Base-by-base conservation (phyloP, 306 rosid genomes). In the Delonix regia region DNA sequence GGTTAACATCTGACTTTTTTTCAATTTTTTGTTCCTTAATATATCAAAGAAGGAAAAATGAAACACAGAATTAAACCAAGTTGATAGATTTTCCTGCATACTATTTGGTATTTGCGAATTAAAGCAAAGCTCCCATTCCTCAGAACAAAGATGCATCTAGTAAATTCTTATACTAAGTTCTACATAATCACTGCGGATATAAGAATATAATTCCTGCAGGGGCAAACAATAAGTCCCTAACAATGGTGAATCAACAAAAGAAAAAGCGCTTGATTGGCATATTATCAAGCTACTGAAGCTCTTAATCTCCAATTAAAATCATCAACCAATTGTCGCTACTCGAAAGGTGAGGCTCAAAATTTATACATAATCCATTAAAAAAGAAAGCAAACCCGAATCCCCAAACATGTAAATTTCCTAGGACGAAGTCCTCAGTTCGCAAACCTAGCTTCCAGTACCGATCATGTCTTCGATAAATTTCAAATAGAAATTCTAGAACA, bases 251-350 rank as follows among this genome's bases (percentile, higher is more conserved):
- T 4, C 6, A 60, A 47, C 38, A 61, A 5, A 49, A n/a, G n/a
- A n/a, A n/a, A 19, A 76, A 51, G 8, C 7, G 15, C 24, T 49
- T 69, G 22, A 74, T 24, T 69, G 41, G 11, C 41, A 59, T 42
- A 69, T 51, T 21, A 70, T 48, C 53, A 21, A 15, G 71, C 67
- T 73, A 80, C 16, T 27, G n/a, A 7, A 59, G n/a, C 63, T 12
- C 16, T 15, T 60, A 15, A 28, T 60, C 66, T 60, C 39, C 66
- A 6, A 5, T 27, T 5, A 28, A 55, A 71, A 15, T 48, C 82
- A 76, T 49, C 3, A 15, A 27, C 69, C 52, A 33, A 38, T 62
- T 34, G 45, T 14, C 34, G n/a, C 74, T n/a, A n/a, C n/a, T n/a
- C n/a, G n/a, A n/a, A n/a, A 13, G 39, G 16, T 21, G 13, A 76